Evolutionary conservation across 2,329 filamentous ascomycete genomes (phyloP), one percentile per base, ranked within the genome.

Genomic region (Xylaria sp.): DNA sequence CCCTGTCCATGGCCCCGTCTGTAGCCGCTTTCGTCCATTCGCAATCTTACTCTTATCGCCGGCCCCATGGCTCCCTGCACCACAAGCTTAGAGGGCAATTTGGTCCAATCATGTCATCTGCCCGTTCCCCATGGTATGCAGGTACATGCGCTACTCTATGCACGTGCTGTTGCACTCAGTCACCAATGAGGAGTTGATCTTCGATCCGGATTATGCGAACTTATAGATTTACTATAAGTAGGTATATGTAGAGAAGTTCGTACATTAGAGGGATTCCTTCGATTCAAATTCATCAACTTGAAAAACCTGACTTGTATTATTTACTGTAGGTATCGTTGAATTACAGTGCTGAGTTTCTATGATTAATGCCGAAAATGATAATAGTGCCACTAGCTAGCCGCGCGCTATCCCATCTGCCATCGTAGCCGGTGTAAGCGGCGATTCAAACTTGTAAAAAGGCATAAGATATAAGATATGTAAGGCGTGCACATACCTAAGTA

Each of bases 1-100:
- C 39, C 58, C 39, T 34, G 53, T 36, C 2, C 25, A 32, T 25
- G 18, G n/a, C 55, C 55, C 55, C 34, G 18, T 25, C 34, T 46
- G 39, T 48, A 12, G 61, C 74, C 69, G 60, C 65, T 73, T 75
- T 71, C 56, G 70, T 68, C 67, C 55, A 72, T 60, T 56, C 67
- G 72, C 39, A 76, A 76, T 76, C 72, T 76, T 69, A 76, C 55
- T 67, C 69, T 71, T 72, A 72, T 73, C 72, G 68, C 61, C 46
- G 52, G 55, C 66, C 64, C 53, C 41, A 30, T 52, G 63, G 63
- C 43, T 34, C 50, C 50, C 43, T 46, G 20, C 36, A 39, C 48
- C n/a, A 15, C 2, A 28, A 55, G 56, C 15, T 41, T 36, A n/a
- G 50, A 53, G 36, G 52, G 32, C 8, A 62, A n/a, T 53, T 48